phyloP scores from a whole-genome alignment of 2,329 filamentous ascomycete species.

The Macroventuria anomochaeta region DNA sequence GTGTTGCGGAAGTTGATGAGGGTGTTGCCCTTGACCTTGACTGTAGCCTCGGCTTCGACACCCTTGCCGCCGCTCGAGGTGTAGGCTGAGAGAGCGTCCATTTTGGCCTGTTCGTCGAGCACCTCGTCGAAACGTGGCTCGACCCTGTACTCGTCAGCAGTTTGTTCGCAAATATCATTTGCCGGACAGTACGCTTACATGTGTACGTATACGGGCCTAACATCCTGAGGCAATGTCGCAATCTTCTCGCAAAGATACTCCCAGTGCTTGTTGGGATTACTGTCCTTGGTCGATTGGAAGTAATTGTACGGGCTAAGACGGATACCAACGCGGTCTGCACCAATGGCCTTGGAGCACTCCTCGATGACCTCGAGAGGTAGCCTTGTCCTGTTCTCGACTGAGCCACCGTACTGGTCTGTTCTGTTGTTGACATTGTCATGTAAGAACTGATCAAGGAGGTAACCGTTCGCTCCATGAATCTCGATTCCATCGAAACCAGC shows the following conservation, averaged over 20 bases:
- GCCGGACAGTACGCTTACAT: conserved; percentile 33
- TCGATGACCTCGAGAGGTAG: conserved; percentile 63
- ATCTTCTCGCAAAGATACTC: conserved; percentile 54
- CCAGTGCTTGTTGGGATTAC: conserved; percentile 56
- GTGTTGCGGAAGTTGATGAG: conserved; percentile 54
- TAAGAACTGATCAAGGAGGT: conserved; percentile 61
- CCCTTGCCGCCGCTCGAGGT: conserved; percentile 35
- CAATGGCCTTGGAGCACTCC: conserved; percentile 43
- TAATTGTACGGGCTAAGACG: conserved; percentile 46
- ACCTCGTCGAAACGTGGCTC: conserved; percentile 49
- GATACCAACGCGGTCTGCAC: conserved; percentile 43
- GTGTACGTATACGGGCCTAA: conserved; percentile 43
- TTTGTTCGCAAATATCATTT: background rate
- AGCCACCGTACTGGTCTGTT: conserved; percentile 60
- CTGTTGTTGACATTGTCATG: conserved; percentile 59
- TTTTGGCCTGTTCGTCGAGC: conserved; percentile 47
- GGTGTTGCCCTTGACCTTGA: conserved; percentile 33
- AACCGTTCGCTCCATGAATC: conserved; percentile 51
- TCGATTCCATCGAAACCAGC: conserved; percentile 51
- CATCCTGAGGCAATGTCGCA: conserved; percentile 36
- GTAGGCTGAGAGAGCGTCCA: conserved; percentile 48
- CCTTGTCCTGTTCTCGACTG: conserved; percentile 58
- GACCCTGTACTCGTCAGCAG: conserved; percentile 33
- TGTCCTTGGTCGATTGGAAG: conserved; percentile 52
- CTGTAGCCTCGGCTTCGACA: conserved; percentile 43